Base-by-base conservation (phyloP, 192 early-diverging fungal genomes). In the Entomortierella beljakovae region DNA sequence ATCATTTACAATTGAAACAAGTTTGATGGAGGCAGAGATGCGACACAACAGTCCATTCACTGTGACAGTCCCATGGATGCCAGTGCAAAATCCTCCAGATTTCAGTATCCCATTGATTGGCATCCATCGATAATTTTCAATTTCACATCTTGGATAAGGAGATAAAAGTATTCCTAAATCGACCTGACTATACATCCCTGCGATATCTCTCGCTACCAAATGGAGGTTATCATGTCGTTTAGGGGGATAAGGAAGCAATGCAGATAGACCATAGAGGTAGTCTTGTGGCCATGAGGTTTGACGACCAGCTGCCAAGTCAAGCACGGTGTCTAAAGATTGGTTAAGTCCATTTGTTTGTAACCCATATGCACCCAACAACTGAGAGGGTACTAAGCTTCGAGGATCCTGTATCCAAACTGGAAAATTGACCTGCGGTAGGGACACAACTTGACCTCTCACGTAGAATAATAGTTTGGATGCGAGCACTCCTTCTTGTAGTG, bases 381-480 rank as follows among this genome's bases (percentile, higher is more conserved):
- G 3, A 51, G 6, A 33, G 34, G 42, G 48, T 9, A 48, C 10
- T 33, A 29, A 49, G 9, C 22, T 49, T 18, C 49, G 22, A 35
- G 61, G 0, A 51, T 52, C 49, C 31, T 34, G 11, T 2, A 63
- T 35, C 0, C 4, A 5, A 20, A 23, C 31, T 3, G 49, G 1
- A 0, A 26, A 20, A 3, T 4, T 25, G 7, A 8, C 13, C 25
- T 63, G 61, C n/a, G 61, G 61, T 63, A 63, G 35, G 32, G 61
- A 31, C 8, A 63, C n/a, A 28, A 63, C 61, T n/a, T 63, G 1
- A 16, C 34, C 32, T 52, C 61, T 48, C 6, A 63, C 49, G 34
- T 49, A 63, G 49, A 52, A 52, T 18, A 63, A 23, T 33, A 63
- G 61, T 23, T 52, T 63, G 22, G 61, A 63, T 63, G 46, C 61